Evolutionary conservation across 306 rosid species (phyloP).

Genomic region (Pyrus communis): DNA sequence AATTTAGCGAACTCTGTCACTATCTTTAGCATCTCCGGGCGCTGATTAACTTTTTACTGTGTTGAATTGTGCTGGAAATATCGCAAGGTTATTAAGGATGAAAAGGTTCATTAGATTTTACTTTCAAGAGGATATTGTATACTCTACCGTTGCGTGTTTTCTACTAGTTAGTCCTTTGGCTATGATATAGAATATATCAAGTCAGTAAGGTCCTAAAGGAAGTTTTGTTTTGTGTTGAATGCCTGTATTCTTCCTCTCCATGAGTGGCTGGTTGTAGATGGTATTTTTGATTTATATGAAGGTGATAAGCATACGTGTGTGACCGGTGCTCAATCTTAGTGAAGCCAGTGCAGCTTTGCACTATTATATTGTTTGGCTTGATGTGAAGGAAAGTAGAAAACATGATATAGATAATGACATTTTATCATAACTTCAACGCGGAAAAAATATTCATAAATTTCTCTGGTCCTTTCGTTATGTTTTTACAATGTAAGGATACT

Average conservation of each 20-base stretch:
- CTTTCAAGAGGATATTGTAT: background rate
- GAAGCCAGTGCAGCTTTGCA: background rate
- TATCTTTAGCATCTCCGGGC: background rate
- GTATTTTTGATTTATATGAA: background rate
- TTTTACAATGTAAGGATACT: background rate
- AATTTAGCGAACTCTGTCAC: background rate
- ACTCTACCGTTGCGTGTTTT: background rate
- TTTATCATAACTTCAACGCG: background rate
- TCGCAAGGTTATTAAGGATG: background rate
- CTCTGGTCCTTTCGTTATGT: conserved; percentile 2
- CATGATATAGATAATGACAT: background rate
- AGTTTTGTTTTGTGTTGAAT: too few relatives aligned
- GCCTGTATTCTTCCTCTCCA: background rate
- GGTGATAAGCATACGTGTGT: background rate
- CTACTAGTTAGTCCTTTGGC: background rate
- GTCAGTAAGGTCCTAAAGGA: too few relatives aligned
- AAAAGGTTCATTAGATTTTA: background rate
- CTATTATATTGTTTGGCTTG: background rate
- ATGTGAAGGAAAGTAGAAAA: background rate
- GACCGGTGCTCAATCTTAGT: background rate
- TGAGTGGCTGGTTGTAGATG: background rate
- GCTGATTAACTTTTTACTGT: background rate
- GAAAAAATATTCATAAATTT: background rate
- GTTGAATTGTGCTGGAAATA: background rate
- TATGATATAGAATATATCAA: background rate